Evolutionary conservation across 768 basidiomycete species (phyloP), one percentile per base, ranked within the genome.

Genomic region (Pleurotus cornucopiae): DNA sequence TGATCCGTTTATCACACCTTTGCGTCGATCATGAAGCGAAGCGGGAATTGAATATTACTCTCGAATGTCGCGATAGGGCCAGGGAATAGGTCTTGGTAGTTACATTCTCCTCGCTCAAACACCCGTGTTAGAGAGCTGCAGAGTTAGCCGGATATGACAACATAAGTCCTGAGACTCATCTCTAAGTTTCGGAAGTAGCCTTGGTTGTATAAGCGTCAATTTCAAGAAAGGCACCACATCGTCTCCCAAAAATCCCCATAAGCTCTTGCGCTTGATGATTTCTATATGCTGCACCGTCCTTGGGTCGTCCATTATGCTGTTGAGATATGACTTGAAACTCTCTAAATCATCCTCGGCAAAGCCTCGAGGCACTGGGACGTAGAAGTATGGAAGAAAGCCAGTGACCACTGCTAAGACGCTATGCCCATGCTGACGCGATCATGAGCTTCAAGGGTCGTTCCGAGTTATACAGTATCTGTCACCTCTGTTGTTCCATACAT

Each of bases 11-110:
- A 61, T 68, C 18, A 18, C 21, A 92, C 95, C 78, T 94, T 87
- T 4, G 91, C 89, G 66, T 99, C 97, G 59, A 99, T 96, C 97
- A 99, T 99, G 70, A 98, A 98, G 6, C 97, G 84, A 49, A 99
- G 74, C 3, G 81, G 85, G 65, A 92, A 99, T 0, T 83, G 84
- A 54, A 99, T 91, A 66, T 98, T 98, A 64, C 94, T 97, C 70
- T 99, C 97, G 60, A 79, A 99, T 0, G 96, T 98, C 25, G 84
- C 57, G 13, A 85, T 73, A 23, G 77, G 69, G 6, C 73, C 77
- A 5, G 69, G 62, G 56, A 83, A 89, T 23, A 89, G 69, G 57
- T 77, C 83, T 57, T 82, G 75, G 65, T 82, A 94, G 20, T 75
- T 71, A 62, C 86, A 80, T 71, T 91, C 86, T 38, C 85, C 89